Evolutionary conservation across 108 stramenopile genomes (phyloP), one percentile per base, ranked within the genome.

Genomic region (Skeletonema marinoi): DNA sequence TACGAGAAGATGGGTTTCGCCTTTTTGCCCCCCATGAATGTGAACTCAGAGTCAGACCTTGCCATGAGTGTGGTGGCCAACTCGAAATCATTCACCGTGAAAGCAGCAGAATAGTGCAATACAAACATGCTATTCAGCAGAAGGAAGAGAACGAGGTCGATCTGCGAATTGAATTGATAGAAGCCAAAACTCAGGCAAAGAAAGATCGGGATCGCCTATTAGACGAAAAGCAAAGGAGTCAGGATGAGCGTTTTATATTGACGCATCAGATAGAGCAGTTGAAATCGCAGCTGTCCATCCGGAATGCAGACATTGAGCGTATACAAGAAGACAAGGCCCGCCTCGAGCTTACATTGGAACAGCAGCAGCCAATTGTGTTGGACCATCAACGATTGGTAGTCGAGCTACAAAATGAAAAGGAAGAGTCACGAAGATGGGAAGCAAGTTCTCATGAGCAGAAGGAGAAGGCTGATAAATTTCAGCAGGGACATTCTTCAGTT

Each of bases 11-110:
- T 17, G 71, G 68, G 21, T 74, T 86, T 68, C 68, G 33, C 13
- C 66, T 86, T 6, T 86, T 83, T 46, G 77, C 85, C 7, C 85
- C 85, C 8, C 65, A 83, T 32, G 85, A 82, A 66, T 85, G 85
- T 33, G 85, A 86, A 44, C 59, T 86, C 46, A 54, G 59, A 56
- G 21, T 75, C 6, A 66, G 60, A 41, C 82, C 85, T 1, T 86
- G 85, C 60, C 59, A 63, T 30, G 19, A 8, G 60, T 86, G 85
- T 25, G 85, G 85, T 12, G 85, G 85, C 12, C 63, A 78, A 16
- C 17, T 83, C 13, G 85, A 86, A 44, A 31, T 86, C 39, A 72
- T 82, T 32, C 85, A 86, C 67, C 42, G 78, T 36, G 85, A 86
- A 39, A 83, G 82, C 32, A 38, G 66, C 5, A 63, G 84, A 11